Evolutionary conservation across 225 moss, liverwort and hornwort species (phyloP).

Genomic region (Anthoceros angustus): DNA sequence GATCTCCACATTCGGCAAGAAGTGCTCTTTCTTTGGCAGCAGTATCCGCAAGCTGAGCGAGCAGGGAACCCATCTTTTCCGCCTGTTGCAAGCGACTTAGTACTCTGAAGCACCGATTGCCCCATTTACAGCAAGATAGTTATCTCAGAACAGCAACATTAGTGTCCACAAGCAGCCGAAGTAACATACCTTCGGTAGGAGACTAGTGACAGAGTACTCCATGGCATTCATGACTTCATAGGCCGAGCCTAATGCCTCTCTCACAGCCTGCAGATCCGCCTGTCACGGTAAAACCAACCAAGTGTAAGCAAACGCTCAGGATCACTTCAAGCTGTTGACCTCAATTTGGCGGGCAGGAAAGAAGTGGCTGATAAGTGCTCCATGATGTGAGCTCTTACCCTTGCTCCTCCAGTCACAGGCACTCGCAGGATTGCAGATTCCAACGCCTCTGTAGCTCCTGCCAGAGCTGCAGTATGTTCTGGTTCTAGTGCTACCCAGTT

Average conservation of each 20-base stretch:
- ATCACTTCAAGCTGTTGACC: neutral
- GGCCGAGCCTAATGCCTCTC: conserved; percentile 92
- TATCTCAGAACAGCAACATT: neutral
- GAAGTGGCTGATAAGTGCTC: neutral
- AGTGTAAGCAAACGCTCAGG: neutral
- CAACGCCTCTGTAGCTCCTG: conserved; percentile 83
- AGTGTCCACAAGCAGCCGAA: neutral
- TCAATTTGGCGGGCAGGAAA: no score
- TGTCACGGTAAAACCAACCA: conserved; percentile 9
- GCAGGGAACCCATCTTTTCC: conserved; percentile 61
- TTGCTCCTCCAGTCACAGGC: conserved; percentile 91
- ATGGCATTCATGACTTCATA: conserved; percentile 97
- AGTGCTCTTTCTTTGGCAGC: conserved; percentile 81
- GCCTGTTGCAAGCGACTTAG: conserved; percentile 34
- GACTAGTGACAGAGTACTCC: conserved; percentile 64
- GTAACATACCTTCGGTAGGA: conserved; percentile 58
- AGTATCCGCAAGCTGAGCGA: conserved; percentile 82
- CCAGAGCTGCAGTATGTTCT: conserved; percentile 77
- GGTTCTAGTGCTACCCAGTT: conserved; percentile 74
- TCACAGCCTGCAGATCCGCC: conserved; percentile 97
- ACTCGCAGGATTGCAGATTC: conserved; percentile 97
- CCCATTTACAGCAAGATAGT: neutral
- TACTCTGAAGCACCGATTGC: neutral
- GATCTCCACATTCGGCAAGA: conserved; percentile 78
- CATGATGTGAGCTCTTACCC: conserved; percentile 30